Evolutionary conservation across 371 early-diverging fungal species (phyloP).

Genomic region (Fennellomyces sp.): DNA sequence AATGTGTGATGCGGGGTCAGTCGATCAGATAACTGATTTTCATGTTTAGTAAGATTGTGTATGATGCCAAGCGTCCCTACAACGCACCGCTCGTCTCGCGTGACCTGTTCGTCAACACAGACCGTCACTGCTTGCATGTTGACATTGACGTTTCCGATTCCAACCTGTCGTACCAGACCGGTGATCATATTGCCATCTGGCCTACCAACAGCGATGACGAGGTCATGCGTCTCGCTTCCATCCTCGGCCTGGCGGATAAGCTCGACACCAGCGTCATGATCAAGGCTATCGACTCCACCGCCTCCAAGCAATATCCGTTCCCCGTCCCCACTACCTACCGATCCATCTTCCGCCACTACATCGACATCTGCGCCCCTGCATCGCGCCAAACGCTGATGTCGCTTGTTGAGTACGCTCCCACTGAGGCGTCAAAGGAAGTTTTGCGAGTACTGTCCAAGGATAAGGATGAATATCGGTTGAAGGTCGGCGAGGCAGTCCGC

Average conservation of each 20-base stretch:
- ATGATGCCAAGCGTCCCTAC: constrained; percentile 86
- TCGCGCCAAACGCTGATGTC: constrained; percentile 66
- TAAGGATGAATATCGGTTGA: constrained; percentile 71
- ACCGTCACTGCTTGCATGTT: constrained; percentile 89
- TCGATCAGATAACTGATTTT: background rate
- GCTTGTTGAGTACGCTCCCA: constrained; percentile 64
- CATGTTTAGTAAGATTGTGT: constrained; percentile 38
- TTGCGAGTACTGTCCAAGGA: constrained; percentile 66
- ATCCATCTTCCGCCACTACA: constrained; percentile 86
- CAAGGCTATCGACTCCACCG: constrained; percentile 64
- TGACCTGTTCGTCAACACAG: constrained; percentile 67
- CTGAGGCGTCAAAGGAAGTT: constrained; percentile 53
- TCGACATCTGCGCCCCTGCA: constrained; percentile 81
- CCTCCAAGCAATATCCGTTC: constrained; percentile 81
- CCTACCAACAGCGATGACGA: constrained; percentile 84
- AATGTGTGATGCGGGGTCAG: background rate
- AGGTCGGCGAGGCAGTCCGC: constrained; percentile 66
- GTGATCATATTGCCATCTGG: constrained; percentile 95
- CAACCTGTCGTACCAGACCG: constrained; percentile 85
- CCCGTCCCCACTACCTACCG: constrained; percentile 87
- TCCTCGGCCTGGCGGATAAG: constrained; percentile 67
- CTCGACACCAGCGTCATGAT: constrained; percentile 69
- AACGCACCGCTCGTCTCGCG: constrained; percentile 67
- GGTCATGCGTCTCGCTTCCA: constrained; percentile 67
- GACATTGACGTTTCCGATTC: constrained; percentile 87